Conservation (phyloP, 345 rosid species). For the Limnanthes douglasii region DNA sequence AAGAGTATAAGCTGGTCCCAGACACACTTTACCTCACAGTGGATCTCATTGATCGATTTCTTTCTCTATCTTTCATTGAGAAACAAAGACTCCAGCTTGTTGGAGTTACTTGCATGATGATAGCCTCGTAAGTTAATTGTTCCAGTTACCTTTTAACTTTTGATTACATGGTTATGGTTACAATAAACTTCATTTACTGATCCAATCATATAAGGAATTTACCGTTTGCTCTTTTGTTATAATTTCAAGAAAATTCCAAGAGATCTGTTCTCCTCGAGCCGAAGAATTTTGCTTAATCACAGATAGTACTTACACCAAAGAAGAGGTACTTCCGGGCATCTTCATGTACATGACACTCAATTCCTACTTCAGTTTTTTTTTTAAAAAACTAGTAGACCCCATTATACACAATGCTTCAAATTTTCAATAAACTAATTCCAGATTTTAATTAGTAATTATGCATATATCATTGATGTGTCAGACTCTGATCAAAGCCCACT, state of each 20-base stretch:
- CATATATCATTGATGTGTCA: conserved; percentile 10
- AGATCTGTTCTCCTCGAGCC: conserved; percentile 67
- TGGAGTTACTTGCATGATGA: conserved; percentile 92
- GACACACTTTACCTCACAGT: conserved; percentile 91
- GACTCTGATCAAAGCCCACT: conserved; percentile 14
- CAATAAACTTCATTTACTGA: neutral
- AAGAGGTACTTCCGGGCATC: conserved; percentile 32
- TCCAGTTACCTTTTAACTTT: neutral
- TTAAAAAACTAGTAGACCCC: no score
- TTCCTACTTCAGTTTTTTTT: neutral
- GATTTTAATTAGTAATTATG: neutral
- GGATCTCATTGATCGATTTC: conserved; percentile 78
- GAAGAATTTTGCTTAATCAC: conserved; percentile 95
- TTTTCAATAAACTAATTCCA: neutral
- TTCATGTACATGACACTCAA: neutral
- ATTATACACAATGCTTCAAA: no score
- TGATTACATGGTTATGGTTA: neutral
- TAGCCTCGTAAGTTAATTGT: conserved; percentile 71
- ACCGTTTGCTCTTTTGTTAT: conserved; percentile 10
- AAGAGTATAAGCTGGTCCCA: conserved; percentile 77
- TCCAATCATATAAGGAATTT: conserved; percentile 5
- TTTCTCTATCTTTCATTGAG: conserved; percentile 46
- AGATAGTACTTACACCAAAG: conserved; percentile 72
- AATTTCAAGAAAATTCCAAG: conserved; percentile 75
- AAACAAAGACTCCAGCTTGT: conserved; percentile 87